Conservation (phyloP, 495 filamentous ascomycete species). For the Tuber umbilicatum region DNA sequence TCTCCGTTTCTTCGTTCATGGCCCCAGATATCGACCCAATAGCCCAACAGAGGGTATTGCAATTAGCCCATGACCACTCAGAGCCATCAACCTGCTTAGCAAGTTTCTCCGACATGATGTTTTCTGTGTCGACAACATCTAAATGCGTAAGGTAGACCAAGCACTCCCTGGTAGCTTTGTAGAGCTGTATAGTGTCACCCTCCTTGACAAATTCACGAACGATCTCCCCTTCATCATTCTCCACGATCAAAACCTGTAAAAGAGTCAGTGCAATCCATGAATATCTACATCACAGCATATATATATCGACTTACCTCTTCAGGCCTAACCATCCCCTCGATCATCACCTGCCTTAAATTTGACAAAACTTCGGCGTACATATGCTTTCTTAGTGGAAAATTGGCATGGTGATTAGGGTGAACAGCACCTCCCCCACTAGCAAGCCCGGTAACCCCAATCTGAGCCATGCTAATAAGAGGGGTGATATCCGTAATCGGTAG, state of each 20-base stretch:
- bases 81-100: slow-evolving; percentile 84
- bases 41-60: slow-evolving; percentile 98
- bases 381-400: slow-evolving; percentile 90
- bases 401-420: slow-evolving; percentile 71
- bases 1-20: slow-evolving; percentile 99
- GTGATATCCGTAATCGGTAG: slow-evolving; percentile 87
- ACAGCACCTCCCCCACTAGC: slow-evolving; percentile 70
- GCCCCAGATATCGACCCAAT: slow-evolving; percentile 97
- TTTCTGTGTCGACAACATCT: slow-evolving; percentile 93
- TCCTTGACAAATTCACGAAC: slow-evolving; percentile 99
- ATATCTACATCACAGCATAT: slow-evolving; percentile 3
- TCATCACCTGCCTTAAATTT: slow-evolving; percentile 94
- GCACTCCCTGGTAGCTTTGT: slow-evolving; percentile 97
- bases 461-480: slow-evolving; percentile 69
- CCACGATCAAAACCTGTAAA: slow-evolving; percentile 78
- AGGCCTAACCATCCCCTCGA: slow-evolving; percentile 97
- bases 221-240: slow-evolving; percentile 98
- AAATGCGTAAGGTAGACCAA: slow-evolving; percentile 96
- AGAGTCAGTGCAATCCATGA: slow-evolving; percentile 9
- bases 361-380: slow-evolving; percentile 91
- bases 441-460: slow-evolving; percentile 47
- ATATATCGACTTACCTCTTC: slow-evolving; percentile 56
- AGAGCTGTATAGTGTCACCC: slow-evolving; percentile 96
- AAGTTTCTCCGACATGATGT: slow-evolving; percentile 98
- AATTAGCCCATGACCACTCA: slow-evolving; percentile 99